A percentile compares a stretch with the other conserved stretches of the same genome.
Conservation (phyloP, 1,284 basidiomycete species). For the Ceratobasidium sp. region DNA sequence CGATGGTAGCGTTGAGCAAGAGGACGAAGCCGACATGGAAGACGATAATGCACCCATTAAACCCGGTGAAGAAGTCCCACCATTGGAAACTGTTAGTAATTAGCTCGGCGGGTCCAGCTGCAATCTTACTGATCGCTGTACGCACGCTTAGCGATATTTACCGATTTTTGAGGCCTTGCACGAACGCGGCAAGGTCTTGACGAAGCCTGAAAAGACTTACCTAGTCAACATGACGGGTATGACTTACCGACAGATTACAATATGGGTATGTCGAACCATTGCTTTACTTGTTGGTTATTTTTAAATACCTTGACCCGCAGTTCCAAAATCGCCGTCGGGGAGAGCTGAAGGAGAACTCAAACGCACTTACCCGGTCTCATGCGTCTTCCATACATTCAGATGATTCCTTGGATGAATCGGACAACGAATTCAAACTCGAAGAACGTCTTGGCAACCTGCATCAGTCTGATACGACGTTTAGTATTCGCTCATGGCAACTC, state of each 20-base stretch:
- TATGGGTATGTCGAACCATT: constrained; percentile 37
- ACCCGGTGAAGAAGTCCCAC: constrained; percentile 24
- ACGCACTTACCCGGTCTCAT: neutral
- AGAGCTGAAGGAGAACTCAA: constrained; percentile 24
- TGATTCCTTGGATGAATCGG: constrained; percentile 13
- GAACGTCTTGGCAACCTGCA: neutral
- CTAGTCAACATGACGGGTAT: constrained; percentile 38
- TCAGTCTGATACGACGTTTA: constrained; percentile 17
- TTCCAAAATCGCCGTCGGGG: constrained; percentile 30
- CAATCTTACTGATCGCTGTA: neutral
- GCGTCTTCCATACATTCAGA: constrained; percentile 4
- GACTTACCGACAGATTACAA: constrained; percentile 40
- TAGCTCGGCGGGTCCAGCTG: neutral
- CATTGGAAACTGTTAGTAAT: constrained; percentile 20
- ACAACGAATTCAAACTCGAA: constrained; percentile 11
- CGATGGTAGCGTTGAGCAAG: neutral
- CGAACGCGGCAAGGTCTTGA: constrained; percentile 29
- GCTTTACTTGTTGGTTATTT: no score
- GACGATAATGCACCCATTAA: constrained; percentile 21
- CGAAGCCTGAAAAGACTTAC: constrained; percentile 39
- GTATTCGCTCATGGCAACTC: constrained; percentile 32
- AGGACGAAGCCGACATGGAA: neutral
- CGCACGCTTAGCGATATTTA: constrained; percentile 10
- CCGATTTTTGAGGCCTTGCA: constrained; percentile 30
- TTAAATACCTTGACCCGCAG: no score